phyloP scores from a whole-genome alignment of 2,329 filamentous ascomycete genomes.

The Xylariaceae sp. region DNA sequence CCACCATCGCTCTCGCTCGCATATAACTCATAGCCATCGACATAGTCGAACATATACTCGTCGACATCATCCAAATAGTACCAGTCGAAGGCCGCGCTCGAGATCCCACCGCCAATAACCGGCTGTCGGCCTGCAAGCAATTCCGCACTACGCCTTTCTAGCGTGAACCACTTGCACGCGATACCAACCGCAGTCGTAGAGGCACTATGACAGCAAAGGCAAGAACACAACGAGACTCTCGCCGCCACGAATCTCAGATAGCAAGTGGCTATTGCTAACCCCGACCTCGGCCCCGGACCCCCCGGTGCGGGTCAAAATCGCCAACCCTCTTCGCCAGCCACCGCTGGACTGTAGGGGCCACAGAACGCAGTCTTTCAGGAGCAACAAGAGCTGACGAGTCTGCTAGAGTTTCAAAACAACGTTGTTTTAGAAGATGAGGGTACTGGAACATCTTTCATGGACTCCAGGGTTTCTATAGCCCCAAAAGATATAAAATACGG shows the following conservation, averaged over 20 bases:
- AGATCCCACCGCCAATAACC: background rate
- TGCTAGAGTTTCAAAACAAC: too few species aligned
- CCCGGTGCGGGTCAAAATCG: slow-evolving; percentile 5
- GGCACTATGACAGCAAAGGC: slow-evolving; percentile 13
- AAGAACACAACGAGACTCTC: slow-evolving; percentile 8
- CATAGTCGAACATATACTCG: too few species aligned
- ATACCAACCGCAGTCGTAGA: slow-evolving; percentile 19
- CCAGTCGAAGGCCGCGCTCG: slow-evolving; percentile 14
- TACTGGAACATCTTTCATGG: too few species aligned
- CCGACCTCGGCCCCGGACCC: background rate
- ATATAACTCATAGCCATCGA: slow-evolving; percentile 5
- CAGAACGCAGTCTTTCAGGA: too few species aligned
- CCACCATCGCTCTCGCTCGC: slow-evolving; percentile 4
- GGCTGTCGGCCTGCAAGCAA: slow-evolving; percentile 5
- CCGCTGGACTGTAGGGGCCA: too few species aligned
- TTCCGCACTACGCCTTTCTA: slow-evolving; percentile 17
- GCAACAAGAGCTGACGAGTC: too few species aligned
- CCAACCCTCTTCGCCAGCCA: slow-evolving; percentile 13
- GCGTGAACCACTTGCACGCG: slow-evolving; percentile 4
- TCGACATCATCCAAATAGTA: too few species aligned
- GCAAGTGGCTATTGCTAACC: slow-evolving; percentile 11
- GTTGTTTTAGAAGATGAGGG: too few species aligned
- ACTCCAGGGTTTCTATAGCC: too few species aligned
- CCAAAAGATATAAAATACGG: too few species aligned
- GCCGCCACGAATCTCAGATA: background rate